Percentiles rank a stretch among this genome's conserved stretches.
phyloP scores from a whole-genome alignment of 768 basidiomycete genomes.

The Inosperma sp. region DNA sequence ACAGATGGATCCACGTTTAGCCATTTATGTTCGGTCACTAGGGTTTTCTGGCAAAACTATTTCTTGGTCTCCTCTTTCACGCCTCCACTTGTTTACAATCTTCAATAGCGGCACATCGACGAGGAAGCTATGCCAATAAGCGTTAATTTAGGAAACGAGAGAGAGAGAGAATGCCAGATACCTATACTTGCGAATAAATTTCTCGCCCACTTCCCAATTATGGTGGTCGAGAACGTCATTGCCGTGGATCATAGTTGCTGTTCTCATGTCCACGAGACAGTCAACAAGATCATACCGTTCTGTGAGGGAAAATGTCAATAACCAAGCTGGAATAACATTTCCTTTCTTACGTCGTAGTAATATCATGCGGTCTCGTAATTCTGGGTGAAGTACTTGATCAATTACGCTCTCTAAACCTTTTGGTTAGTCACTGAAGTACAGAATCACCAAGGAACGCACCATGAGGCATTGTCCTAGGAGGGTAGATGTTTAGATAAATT shows the following conservation, averaged over 20 bases:
- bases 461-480: conserved; percentile 71
- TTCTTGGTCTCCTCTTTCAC: conserved; percentile 75
- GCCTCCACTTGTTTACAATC: conserved; percentile 84
- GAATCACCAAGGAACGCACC: conserved; percentile 39
- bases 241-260: conserved; percentile 72
- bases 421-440: conserved; percentile 10
- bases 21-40: not conserved
- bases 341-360: conserved; percentile 65
- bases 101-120: conserved; percentile 67
- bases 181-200: conserved; percentile 82
- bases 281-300: conserved; percentile 78
- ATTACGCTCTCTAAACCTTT: conserved; percentile 71
- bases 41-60: conserved; percentile 30
- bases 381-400: conserved; percentile 84
- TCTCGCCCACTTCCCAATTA: conserved; percentile 87
- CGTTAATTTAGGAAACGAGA: not conserved
- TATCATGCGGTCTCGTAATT: conserved; percentile 88
- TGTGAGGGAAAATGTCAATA: conserved; percentile 24
- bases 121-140: conserved; percentile 53
- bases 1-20: not conserved
- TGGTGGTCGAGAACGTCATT: conserved; percentile 86
- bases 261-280: conserved; percentile 69
- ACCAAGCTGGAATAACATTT: not conserved
- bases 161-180: conserved; percentile 31
- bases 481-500: conserved; percentile 13